Percentiles rank a stretch among this genome's conserved stretches.
These are phyloP conservation scores for Vigna angularis DNA, from an alignment of 306 rosid genomes.

Conservation along the genomic window DNA sequence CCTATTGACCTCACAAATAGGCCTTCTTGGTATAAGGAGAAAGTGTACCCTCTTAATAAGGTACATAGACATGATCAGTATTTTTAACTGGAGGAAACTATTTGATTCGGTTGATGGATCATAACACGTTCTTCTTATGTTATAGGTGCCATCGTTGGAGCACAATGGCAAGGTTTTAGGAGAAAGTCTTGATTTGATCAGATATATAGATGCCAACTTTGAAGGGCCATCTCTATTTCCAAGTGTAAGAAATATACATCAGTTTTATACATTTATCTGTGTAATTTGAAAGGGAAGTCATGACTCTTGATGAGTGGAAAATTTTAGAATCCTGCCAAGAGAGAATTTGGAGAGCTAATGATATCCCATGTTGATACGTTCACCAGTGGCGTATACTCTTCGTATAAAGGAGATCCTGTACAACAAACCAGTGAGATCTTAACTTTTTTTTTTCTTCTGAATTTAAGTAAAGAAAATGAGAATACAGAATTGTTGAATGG, in stretches of 20 bases:
- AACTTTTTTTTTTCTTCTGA: not conserved
- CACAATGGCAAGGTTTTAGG: slow-evolving; percentile 19
- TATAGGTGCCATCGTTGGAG: slow-evolving; percentile 18
- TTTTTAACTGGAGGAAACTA: no score
- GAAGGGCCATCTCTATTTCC: slow-evolving; percentile 48
- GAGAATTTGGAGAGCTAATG: slow-evolving; percentile 61
- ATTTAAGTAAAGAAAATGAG: not conserved
- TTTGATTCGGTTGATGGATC: not conserved
- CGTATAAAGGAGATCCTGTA: slow-evolving; percentile 56
- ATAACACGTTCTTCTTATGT: slow-evolving; percentile 24
- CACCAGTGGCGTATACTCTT: slow-evolving; percentile 36
- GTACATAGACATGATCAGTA: no score
- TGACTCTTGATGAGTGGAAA: not conserved
- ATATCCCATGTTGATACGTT: slow-evolving; percentile 58
- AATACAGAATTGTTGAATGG: not conserved
- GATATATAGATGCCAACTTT: slow-evolving; percentile 19
- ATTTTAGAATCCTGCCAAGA: slow-evolving; percentile 63
- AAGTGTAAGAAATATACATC: slow-evolving; percentile 46
- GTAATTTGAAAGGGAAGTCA: not conserved
- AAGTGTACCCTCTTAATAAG: slow-evolving; percentile 55
- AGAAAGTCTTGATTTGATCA: slow-evolving; percentile 31
- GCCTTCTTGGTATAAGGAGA: slow-evolving; percentile 87
- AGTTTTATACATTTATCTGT: not conserved
- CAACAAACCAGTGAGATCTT: slow-evolving; percentile 47
- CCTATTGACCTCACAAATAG: slow-evolving; percentile 61